phyloP scores from a whole-genome alignment of 1,284 basidiomycete species.

The Fistulina hepatica region DNA sequence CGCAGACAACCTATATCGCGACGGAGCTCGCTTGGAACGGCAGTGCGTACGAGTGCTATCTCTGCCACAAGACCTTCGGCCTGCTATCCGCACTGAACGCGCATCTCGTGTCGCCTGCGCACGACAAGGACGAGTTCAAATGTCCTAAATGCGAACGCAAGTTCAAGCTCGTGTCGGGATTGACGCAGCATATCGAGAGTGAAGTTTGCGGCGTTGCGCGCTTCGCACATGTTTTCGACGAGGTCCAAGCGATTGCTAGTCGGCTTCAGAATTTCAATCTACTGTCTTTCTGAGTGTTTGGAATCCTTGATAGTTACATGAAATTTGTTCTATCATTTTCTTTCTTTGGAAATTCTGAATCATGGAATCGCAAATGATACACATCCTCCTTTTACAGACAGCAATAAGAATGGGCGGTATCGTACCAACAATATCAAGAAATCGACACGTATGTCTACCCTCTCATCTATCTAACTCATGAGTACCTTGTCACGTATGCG shows the following conservation, averaged over 20 bases:
- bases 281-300: no score
- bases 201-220: slow-evolving; percentile 24
- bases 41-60: slow-evolving; percentile 29
- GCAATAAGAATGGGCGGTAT: no score
- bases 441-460: no score
- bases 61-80: slow-evolving; percentile 26
- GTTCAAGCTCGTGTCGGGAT: slow-evolving; percentile 27
- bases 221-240: neutral
- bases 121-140: slow-evolving; percentile 30
- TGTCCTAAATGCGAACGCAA: slow-evolving; percentile 31
- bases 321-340: no score
- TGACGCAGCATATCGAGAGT: slow-evolving; percentile 34
- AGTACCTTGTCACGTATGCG: slow-evolving; percentile 58
- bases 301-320: no score
- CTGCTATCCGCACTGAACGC: slow-evolving; percentile 25
- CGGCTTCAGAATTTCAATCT: no score
- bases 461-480: slow-evolving; percentile 69
- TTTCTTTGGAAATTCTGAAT: no score
- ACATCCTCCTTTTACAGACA: no score
- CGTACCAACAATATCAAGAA: no score
- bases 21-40: slow-evolving; percentile 19
- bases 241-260: neutral
- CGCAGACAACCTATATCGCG: neutral
- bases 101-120: slow-evolving; percentile 32
- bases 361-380: no score